Evolutionary conservation across 306 rosid genomes (phyloP).

Genomic region (Trifolium pratense): DNA sequence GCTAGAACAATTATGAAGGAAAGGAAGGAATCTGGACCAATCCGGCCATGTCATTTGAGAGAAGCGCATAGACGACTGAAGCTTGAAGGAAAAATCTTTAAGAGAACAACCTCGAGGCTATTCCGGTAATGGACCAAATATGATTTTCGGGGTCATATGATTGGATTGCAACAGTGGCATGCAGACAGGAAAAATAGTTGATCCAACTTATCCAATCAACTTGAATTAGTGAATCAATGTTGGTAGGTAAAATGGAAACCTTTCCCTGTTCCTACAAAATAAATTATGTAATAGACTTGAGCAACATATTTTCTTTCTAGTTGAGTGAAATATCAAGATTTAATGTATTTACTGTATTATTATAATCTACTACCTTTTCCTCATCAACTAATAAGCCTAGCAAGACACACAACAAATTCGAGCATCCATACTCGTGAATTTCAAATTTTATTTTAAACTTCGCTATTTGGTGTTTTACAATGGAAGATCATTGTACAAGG

Average conservation of each 20-base stretch:
- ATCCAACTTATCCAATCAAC: conserved; percentile 11
- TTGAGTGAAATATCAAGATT: neutral
- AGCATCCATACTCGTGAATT: neutral
- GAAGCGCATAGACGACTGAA: conserved; percentile 86
- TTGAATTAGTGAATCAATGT: conserved; percentile 8
- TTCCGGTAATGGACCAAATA: conserved; percentile 59
- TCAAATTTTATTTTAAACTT: neutral
- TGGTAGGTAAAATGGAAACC: conserved; percentile 26
- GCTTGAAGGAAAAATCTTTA: conserved; percentile 90
- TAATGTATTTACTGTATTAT: conserved; percentile 2
- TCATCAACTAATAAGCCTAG: neutral
- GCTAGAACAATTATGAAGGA: conserved; percentile 86
- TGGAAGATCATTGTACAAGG: neutral
- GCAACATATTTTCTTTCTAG: neutral
- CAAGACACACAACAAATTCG: conserved; percentile 4
- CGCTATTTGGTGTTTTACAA: neutral
- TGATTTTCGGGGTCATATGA: conserved; percentile 19
- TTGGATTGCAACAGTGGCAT: conserved; percentile 11
- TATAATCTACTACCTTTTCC: neutral
- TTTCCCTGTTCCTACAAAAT: neutral
- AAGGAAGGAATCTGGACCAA: conserved; percentile 90
- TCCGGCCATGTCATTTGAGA: conserved; percentile 92
- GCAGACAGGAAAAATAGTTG: neutral
- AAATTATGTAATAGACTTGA: neutral
- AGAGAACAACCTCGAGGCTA: conserved; percentile 73